Conservation (phyloP, 148 eudicot genomes). For the Fagopyrum esculentum region DNA sequence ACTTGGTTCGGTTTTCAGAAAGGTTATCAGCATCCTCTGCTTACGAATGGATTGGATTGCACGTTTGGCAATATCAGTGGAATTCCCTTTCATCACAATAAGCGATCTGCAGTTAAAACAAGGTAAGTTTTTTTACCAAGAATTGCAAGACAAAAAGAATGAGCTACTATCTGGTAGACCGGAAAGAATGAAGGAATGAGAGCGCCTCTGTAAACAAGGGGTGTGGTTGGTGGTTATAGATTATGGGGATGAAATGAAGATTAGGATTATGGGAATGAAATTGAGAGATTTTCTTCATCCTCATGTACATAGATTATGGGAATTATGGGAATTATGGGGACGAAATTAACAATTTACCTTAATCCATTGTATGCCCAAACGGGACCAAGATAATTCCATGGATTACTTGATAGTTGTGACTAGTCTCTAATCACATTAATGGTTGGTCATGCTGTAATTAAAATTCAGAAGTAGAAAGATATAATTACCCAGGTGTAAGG, state of each 20-base stretch:
- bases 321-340: too few relatives aligned
- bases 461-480: not conserved
- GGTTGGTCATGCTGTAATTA: not conserved
- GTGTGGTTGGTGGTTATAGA: too few relatives aligned
- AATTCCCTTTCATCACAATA: constrained; percentile 53
- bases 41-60: constrained; percentile 38
- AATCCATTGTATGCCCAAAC: too few relatives aligned
- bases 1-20: constrained; percentile 37
- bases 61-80: constrained; percentile 34
- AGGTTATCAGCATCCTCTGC: constrained; percentile 44
- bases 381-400: too few relatives aligned
- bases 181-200: not conserved
- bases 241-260: too few relatives aligned
- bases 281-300: too few relatives aligned
- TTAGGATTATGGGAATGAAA: too few relatives aligned
- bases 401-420: too few relatives aligned
- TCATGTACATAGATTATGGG: too few relatives aligned
- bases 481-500: constrained; percentile 47
- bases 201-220: not conserved
- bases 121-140: not conserved
- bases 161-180: not conserved
- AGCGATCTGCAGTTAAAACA: constrained; percentile 33
- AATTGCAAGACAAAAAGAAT: not conserved
- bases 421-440: too few relatives aligned
- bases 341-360: too few relatives aligned